Evolutionary conservation across 2,329 filamentous ascomycete genomes (phyloP), one percentile per base, ranked within the genome.

Genomic region (Cladosporium colombiae): DNA sequence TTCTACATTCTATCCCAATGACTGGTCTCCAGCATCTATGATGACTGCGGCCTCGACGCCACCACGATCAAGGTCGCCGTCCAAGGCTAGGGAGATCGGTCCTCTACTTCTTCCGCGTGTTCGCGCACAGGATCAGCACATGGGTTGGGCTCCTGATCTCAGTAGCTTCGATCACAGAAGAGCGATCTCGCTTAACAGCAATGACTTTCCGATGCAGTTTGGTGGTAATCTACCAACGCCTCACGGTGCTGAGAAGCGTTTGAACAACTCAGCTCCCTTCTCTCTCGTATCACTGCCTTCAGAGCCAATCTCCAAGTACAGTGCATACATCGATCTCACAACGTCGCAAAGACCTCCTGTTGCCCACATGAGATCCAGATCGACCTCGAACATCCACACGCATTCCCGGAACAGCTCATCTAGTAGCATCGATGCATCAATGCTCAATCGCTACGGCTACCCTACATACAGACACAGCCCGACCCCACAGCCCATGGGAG

Each of bases 381-480:
- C 73, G 5, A 65, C 73, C 8, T 72, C 70, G 2, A 70, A 72
- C 46, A 68, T 75, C 5, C 69, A 68, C 6, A 66, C 71, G 3
- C 75, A 77, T 62, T 72, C 74, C 16, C 74, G 75, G 10, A 74
- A 74, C 61, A 68, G 67, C 56, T 76, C 75, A 2, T 71, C 71
- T 14, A 70, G 72, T 46, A 76, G 72, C 68, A 74, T 77, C 46
- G 75, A 77, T 71, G 73, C 72, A 1, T 70, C 69, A 23, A 71
- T 73, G 66, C 72, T 77, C 10, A 72, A 69, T 56, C 88, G 88
- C 70, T 94, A 89, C 79, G 90, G 89, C 67, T 96, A 92, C 80
- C 90, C 92, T n/a, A 91, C 91, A 56, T 96, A 95, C 79, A 83
- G 66, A 75, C 81, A 72, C 70, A 79, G 60, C 71, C 74, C 70